Evolutionary conservation across 2,329 filamentous ascomycete genomes (phyloP).

Genomic region (Scolecobasidium constrictum): DNA sequence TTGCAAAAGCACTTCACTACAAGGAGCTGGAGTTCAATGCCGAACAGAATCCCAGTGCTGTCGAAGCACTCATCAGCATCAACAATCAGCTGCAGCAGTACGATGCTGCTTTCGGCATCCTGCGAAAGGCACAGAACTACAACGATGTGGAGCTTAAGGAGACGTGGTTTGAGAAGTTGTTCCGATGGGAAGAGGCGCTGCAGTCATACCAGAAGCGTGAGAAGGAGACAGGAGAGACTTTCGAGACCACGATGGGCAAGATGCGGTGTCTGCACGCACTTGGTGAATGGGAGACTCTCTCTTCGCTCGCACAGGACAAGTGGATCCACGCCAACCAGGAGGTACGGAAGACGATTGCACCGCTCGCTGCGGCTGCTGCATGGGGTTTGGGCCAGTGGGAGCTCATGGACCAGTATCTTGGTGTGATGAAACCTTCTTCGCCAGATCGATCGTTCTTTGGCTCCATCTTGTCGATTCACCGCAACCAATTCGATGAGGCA

Average conservation of each 20-base stretch:
- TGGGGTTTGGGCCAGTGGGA: slow-evolving; percentile 98
- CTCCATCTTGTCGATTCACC: slow-evolving; percentile 86
- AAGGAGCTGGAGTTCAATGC: slow-evolving; percentile 98
- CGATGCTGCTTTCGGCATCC: slow-evolving; percentile 93
- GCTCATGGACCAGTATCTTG: slow-evolving; percentile 93
- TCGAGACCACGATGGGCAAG: slow-evolving; percentile 98
- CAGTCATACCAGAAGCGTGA: slow-evolving; percentile 86
- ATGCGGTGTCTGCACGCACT: slow-evolving; percentile 97
- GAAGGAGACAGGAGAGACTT: slow-evolving; percentile 56
- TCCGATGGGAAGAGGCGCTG: slow-evolving; percentile 95
- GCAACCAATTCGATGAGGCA: slow-evolving; percentile 90
- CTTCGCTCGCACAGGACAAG: slow-evolving; percentile 77
- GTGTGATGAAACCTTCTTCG: slow-evolving; percentile 86
- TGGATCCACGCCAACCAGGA: slow-evolving; percentile 86
- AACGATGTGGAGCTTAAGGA: slow-evolving; percentile 93
- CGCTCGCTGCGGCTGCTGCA: slow-evolving; percentile 85
- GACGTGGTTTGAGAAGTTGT: slow-evolving; percentile 97
- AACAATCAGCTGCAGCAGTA: slow-evolving; percentile 99
- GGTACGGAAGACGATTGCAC: slow-evolving; percentile 81
- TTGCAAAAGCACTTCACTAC: slow-evolving; percentile 95
- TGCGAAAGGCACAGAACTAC: slow-evolving; percentile 91
- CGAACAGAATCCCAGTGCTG: slow-evolving; percentile 88
- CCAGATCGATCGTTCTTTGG: slow-evolving; percentile 97
- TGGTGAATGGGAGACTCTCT: slow-evolving; percentile 93
- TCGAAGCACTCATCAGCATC: slow-evolving; percentile 96